A percentile compares a stretch with the other conserved stretches of the same genome.
These are phyloP conservation scores for Komagataea norvegica DNA, from an alignment of 1,139 yeast genomes.

Conservation along the genomic window DNA sequence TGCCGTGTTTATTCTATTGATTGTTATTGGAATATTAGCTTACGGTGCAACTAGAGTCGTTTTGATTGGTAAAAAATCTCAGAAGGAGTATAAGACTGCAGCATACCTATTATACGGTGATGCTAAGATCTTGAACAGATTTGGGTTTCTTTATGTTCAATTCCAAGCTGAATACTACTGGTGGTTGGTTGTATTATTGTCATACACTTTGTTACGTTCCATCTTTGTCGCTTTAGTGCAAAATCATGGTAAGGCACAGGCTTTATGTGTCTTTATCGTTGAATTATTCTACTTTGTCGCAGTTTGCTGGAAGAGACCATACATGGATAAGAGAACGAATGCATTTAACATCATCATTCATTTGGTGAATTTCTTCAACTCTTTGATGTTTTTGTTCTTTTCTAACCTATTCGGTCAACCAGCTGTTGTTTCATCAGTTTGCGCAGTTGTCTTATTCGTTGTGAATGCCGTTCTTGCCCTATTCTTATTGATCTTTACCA, in stretches of 20 bases:
- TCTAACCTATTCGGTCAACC: slow-evolving; percentile 83
- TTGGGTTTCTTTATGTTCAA: slow-evolving; percentile 91
- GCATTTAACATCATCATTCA: slow-evolving; percentile 84
- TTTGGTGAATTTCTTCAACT: slow-evolving; percentile 72
- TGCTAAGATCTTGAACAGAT: slow-evolving; percentile 70
- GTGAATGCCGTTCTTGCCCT: slow-evolving; percentile 87
- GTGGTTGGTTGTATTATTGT: slow-evolving; percentile 63
- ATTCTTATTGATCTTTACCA: slow-evolving; percentile 75
- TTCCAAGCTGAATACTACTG: slow-evolving; percentile 84
- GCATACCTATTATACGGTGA: slow-evolving; percentile 91
- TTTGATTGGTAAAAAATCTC: slow-evolving; percentile 66
- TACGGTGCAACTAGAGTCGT: slow-evolving; percentile 76
- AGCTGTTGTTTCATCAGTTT: slow-evolving; percentile 79
- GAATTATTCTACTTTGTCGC: slow-evolving; percentile 66
- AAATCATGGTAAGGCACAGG: slow-evolving; percentile 71
- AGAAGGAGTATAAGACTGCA: slow-evolving; percentile 75
- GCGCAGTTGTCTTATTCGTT: slow-evolving; percentile 89
- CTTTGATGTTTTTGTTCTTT: slow-evolving; percentile 84
- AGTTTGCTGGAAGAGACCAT: slow-evolving; percentile 74
- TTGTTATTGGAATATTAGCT: slow-evolving; percentile 53
- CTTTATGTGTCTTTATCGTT: slow-evolving; percentile 67
- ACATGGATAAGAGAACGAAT: slow-evolving; percentile 91
- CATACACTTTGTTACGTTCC: slow-evolving; percentile 68
- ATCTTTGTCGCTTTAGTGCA: slow-evolving; percentile 86
- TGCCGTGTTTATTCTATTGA: slow-evolving; percentile 62